These are phyloP conservation scores for Cryphonectria parasitica DNA, from an alignment of 2,329 filamentous ascomycete genomes.

Conservation along the genomic window DNA sequence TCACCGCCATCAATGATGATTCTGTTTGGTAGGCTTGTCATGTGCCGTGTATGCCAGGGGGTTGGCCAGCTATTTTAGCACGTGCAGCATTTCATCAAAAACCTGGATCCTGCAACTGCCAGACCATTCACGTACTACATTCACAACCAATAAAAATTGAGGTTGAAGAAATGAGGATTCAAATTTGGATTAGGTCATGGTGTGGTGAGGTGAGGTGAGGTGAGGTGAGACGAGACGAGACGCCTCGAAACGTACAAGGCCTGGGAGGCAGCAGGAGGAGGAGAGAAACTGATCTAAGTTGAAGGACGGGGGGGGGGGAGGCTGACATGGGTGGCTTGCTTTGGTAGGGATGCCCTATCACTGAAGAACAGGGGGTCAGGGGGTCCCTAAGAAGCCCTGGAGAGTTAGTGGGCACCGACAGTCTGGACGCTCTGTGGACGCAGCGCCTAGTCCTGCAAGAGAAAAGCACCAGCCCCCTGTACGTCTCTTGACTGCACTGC, in stretches of 20 bases:
- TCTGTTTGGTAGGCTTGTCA: neutral
- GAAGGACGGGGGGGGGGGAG: neutral
- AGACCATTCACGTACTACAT: neutral
- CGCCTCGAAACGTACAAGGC: neutral
- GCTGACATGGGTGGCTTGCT: neutral
- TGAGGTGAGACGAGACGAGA: conserved; percentile 3
- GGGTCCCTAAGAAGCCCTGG: neutral
- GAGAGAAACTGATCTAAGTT: neutral
- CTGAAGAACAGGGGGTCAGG: neutral
- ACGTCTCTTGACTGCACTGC: neutral
- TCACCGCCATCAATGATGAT: neutral
- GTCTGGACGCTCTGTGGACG: neutral
- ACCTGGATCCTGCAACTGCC: neutral
- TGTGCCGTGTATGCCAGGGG: neutral
- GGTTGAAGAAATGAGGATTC: neutral
- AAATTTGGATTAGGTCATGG: neutral
- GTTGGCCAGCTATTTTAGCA: neutral
- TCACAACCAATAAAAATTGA: neutral
- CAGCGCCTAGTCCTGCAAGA: neutral
- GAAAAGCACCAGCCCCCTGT: neutral
- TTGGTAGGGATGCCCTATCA: neutral
- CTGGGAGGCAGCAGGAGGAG: neutral
- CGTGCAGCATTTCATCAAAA: neutral
- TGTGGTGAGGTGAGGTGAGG: neutral
- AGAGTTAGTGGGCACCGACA: neutral